phyloP scores from a whole-genome alignment of 2,329 filamentous ascomycete genomes.

The Calonectria hongkongensis region DNA sequence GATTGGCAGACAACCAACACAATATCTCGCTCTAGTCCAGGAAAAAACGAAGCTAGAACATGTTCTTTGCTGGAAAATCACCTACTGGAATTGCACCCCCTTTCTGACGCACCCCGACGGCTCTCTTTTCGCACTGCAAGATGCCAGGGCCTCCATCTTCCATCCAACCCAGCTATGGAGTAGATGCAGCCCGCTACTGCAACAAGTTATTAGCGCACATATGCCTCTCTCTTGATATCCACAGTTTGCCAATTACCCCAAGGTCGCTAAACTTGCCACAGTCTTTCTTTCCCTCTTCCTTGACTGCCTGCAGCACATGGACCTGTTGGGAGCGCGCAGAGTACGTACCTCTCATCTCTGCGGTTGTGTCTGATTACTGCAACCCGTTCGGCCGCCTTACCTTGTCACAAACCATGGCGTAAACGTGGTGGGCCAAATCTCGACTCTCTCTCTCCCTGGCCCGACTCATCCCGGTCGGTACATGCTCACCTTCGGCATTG shows the following conservation, averaged over 20 bases:
- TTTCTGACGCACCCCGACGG: constrained; percentile 37
- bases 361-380: constrained; percentile 20
- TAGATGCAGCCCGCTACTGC: constrained; percentile 54
- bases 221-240: constrained; percentile 47
- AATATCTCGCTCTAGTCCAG: not conserved
- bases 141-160: constrained; percentile 45
- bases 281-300: constrained; percentile 14
- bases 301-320: constrained; percentile 22
- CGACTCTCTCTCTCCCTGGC: constrained; percentile 14
- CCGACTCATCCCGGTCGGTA: constrained; percentile 25
- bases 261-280: constrained; percentile 33
- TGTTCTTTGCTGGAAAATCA: constrained; percentile 23
- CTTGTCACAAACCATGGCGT: constrained; percentile 19
- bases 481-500: constrained; percentile 30
- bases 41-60: constrained; percentile 4
- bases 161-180: constrained; percentile 34
- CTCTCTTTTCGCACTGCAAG: constrained; percentile 39
- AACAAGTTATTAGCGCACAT: constrained; percentile 48
- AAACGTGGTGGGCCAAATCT: constrained; percentile 30
- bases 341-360: constrained; percentile 15
- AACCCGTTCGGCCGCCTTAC: constrained; percentile 22
- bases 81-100: constrained; percentile 42
- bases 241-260: constrained; percentile 40
- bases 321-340: not conserved
- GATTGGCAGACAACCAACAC: constrained; percentile 39